These are phyloP conservation scores for Sporobolomyces pararoseus DNA, from an alignment of 768 basidiomycete species.

Conservation along the genomic window DNA sequence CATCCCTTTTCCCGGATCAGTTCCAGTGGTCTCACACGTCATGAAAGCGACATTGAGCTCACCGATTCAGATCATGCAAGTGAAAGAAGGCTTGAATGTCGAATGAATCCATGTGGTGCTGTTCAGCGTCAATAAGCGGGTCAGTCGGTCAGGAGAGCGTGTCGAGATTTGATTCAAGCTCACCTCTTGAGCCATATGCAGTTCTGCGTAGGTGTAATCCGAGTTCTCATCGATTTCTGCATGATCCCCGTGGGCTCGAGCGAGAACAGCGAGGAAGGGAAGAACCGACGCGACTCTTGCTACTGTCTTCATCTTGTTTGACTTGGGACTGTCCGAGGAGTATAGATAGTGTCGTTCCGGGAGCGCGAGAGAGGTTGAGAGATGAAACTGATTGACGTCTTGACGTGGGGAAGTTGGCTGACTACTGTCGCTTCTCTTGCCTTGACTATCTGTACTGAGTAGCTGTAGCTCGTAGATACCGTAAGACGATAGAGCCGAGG, in stretches of 20 bases:
- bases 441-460: too few relatives aligned
- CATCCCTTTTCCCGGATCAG: too few relatives aligned
- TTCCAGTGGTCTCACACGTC: not conserved
- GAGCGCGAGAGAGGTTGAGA: too few relatives aligned
- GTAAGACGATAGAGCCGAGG: too few relatives aligned
- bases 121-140: not conserved
- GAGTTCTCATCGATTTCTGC: slow-evolving; percentile 55
- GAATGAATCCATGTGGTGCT: slow-evolving; percentile 51
- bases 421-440: too few relatives aligned
- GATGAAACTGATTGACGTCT: too few relatives aligned
- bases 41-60: not conserved
- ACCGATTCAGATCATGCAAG: slow-evolving; percentile 81
- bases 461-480: too few relatives aligned
- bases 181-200: slow-evolving; percentile 91
- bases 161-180: not conserved
- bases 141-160: not conserved
- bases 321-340: too few relatives aligned
- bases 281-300: slow-evolving; percentile 44
- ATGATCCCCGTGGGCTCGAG: slow-evolving; percentile 63
- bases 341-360: too few relatives aligned
- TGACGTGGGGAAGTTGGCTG: too few relatives aligned
- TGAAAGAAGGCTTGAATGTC: slow-evolving; percentile 76
- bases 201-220: slow-evolving; percentile 75
- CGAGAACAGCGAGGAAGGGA: slow-evolving; percentile 48
- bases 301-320: not conserved